These are phyloP conservation scores for Acer saccharum DNA, from an alignment of 345 rosid genomes.

Conservation along the genomic window DNA sequence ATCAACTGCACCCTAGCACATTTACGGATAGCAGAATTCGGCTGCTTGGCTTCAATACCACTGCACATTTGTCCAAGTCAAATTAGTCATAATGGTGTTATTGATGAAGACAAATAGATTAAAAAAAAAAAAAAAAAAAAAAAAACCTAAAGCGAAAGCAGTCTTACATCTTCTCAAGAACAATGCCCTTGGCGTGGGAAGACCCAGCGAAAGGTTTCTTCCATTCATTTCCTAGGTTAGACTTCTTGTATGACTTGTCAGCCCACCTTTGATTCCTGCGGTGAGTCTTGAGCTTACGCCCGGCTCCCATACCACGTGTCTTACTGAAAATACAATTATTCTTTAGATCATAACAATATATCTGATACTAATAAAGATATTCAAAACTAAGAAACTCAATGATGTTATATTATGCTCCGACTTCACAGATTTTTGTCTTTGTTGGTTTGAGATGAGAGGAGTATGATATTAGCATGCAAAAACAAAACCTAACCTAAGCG, in stretches of 20 bases:
- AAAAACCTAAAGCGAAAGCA: no score
- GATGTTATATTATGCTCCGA: not conserved
- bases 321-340: conserved; percentile 41
- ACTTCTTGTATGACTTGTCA: conserved; percentile 84
- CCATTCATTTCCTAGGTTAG: conserved; percentile 88
- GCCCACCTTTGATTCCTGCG: conserved; percentile 92
- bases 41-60: conserved; percentile 98
- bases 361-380: no score
- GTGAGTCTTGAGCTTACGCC: conserved; percentile 79
- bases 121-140: not conserved
- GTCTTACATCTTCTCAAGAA: conserved; percentile 74
- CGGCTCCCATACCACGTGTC: conserved; percentile 84
- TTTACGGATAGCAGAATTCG: conserved; percentile 95
- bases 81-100: not conserved
- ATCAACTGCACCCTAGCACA: conserved; percentile 95
- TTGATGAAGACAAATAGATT: no score
- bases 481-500: not conserved
- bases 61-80: conserved; percentile 35
- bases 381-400: not conserved
- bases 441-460: not conserved
- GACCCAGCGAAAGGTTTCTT: conserved; percentile 89
- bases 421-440: not conserved
- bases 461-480: not conserved
- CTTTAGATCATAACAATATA: not conserved
- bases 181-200: conserved; percentile 84